These are phyloP conservation scores for Blastobotrys mokoenaii DNA, from an alignment of 805 yeast species.

Conservation along the genomic window DNA sequence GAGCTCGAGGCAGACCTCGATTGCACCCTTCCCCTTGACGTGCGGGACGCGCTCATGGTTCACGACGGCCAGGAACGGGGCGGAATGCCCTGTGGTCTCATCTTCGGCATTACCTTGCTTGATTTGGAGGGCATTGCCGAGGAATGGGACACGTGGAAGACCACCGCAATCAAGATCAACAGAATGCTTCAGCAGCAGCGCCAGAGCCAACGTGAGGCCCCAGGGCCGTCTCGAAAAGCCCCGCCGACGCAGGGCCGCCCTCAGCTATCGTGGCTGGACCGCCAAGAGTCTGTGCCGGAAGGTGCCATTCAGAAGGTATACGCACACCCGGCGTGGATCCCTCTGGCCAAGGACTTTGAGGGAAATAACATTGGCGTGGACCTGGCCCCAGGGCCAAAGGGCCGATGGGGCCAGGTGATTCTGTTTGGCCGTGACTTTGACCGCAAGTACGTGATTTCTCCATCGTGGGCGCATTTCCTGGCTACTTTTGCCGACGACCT, in stretches of 20 bases:
- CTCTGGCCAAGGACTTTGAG: slow-evolving; percentile 74
- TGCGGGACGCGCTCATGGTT: slow-evolving; percentile 65
- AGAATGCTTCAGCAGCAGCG: slow-evolving; percentile 17
- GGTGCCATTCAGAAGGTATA: slow-evolving; percentile 63
- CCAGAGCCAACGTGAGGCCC: slow-evolving; percentile 19
- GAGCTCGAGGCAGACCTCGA: slow-evolving; percentile 80
- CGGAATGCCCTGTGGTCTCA: slow-evolving; percentile 66
- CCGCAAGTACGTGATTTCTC: slow-evolving; percentile 77
- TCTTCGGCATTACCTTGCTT: slow-evolving; percentile 75
- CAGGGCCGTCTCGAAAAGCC: slow-evolving; percentile 14
- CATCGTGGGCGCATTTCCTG: slow-evolving; percentile 83
- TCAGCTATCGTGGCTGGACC: slow-evolving; percentile 29
- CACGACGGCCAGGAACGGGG: slow-evolving; percentile 89
- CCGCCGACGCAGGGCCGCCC: slow-evolving; percentile 15
- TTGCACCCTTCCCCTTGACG: slow-evolving; percentile 67
- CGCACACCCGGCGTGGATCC: slow-evolving; percentile 91
- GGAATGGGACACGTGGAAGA: slow-evolving; percentile 80
- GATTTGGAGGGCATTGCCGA: slow-evolving; percentile 72
- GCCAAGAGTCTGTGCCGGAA: slow-evolving; percentile 69
- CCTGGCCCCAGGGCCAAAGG: slow-evolving; percentile 69
- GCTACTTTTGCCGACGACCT: slow-evolving; percentile 77
- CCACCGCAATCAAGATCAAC: slow-evolving; percentile 27
- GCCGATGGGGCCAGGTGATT: slow-evolving; percentile 86
- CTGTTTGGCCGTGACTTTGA: slow-evolving; percentile 92
- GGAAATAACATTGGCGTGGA: slow-evolving; percentile 93